Evolutionary conservation across 148 eudicot species (phyloP), one percentile per base, ranked within the genome.

Genomic region (Vaccinium corymbosum): DNA sequence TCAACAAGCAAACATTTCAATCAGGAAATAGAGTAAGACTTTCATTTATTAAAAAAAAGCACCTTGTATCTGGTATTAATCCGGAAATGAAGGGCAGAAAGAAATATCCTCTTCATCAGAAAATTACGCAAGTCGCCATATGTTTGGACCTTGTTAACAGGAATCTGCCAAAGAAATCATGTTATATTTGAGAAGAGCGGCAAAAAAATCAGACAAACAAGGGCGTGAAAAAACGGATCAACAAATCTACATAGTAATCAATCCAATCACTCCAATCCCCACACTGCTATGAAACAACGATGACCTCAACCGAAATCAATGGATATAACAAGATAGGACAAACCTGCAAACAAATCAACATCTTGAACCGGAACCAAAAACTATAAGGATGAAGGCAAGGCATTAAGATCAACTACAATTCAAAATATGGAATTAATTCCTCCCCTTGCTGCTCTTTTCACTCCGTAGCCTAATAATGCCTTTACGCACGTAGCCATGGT

Each of bases 51-150:
- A 73, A 50, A 62, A 64, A 46, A 66, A 73, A 32, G 83, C 86
- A 96, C 99, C 99, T 97, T 95, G 90, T 97, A 97, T 90, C 99
- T 92, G 64, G 99, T 95, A 90, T 97, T 97, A 84, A 97, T 95
- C 82, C 99, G 91, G 89, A 97, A 97, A 90, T 97, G 99, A 88
- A 97, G 89, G 83, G 99, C 99, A 84, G 98, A 95, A 56, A 97
- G 94, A 89, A 97, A 95, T 87, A 97, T 97, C 84, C 98, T 93
- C 94, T 97, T 97, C 99, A 97, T 97, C 76, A 97, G 90, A 83
- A 97, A 97, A 88, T 92, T 94, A 55, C 98, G 90, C 87, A 97
- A 87, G 87, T 92, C 95, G 16, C 94, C 96, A 85, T 87, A 97
- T 29, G 98, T 97, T 85, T 73, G 89, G 85, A 95, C 98, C 90